These are phyloP conservation scores for Aciculosporium take DNA, from an alignment of 2,329 filamentous ascomycete species.

Conservation along the genomic window DNA sequence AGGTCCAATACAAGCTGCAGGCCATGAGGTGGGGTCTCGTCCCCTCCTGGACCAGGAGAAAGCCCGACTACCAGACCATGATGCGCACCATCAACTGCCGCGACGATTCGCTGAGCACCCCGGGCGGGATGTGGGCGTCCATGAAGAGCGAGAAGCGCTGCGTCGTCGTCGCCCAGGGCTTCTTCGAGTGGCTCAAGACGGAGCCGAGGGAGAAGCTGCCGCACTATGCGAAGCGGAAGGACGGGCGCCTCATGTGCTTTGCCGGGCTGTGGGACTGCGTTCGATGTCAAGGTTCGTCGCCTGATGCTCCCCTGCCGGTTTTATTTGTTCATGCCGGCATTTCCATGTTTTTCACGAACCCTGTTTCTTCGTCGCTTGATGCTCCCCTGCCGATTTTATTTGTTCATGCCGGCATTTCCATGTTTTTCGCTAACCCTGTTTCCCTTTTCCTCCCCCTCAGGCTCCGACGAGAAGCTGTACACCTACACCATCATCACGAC, in stretches of 20 bases:
- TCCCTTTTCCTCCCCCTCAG: too few species aligned
- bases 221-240: constrained; percentile 68
- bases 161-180: constrained; percentile 77
- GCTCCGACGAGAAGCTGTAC: constrained; percentile 51
- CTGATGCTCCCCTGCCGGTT: background rate
- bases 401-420: background rate
- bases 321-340: background rate
- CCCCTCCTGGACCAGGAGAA: constrained; percentile 83
- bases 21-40: constrained; percentile 93
- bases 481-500: constrained; percentile 95
- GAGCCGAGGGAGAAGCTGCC: constrained; percentile 65
- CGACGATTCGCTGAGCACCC: constrained; percentile 65
- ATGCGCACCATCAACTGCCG: constrained; percentile 92
- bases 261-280: constrained; percentile 89
- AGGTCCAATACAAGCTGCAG: constrained; percentile 63
- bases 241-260: constrained; percentile 74
- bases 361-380: background rate
- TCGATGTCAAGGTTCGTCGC: constrained; percentile 48
- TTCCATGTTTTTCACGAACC: background rate
- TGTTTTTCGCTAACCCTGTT: background rate
- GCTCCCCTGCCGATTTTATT: background rate
- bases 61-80: constrained; percentile 60
- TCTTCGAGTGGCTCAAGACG: constrained; percentile 91
- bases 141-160: constrained; percentile 89
- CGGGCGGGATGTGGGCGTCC: constrained; percentile 74